Conservation (phyloP, 352 stramenopile genomes). For the Phytophthora macrochlamydospora region DNA sequence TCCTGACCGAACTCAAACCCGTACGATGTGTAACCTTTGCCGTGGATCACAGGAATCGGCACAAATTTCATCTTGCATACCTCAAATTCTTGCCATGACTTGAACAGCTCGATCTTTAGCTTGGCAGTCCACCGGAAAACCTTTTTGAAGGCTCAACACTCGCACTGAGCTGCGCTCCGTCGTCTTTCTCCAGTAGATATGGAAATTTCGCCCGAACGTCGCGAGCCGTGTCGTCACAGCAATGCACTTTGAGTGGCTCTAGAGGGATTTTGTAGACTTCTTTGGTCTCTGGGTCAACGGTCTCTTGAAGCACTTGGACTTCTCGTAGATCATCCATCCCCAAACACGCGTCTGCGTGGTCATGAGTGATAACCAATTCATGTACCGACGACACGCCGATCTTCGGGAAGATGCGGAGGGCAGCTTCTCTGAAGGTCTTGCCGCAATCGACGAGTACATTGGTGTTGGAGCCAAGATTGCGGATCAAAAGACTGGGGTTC, state of each 20-base stretch:
- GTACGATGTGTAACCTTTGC: slow-evolving; percentile 64
- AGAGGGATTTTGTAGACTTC: slow-evolving; percentile 43
- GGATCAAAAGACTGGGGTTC: slow-evolving; percentile 75
- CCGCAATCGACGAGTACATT: slow-evolving; percentile 80
- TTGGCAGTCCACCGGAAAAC: slow-evolving; percentile 67
- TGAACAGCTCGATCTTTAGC: slow-evolving; percentile 54
- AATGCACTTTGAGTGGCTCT: slow-evolving; percentile 54
- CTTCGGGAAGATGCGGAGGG: slow-evolving; percentile 56
- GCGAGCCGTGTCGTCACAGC: slow-evolving; percentile 48
- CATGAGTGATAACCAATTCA: slow-evolving; percentile 75
- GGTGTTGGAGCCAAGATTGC: slow-evolving; percentile 22
- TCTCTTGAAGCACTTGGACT: slow-evolving; percentile 50
- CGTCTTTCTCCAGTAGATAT: slow-evolving; percentile 61
- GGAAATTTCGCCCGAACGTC: slow-evolving; percentile 64
- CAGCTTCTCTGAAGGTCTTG: slow-evolving; percentile 77
- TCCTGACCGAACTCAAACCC: slow-evolving; percentile 74
- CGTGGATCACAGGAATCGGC: slow-evolving; percentile 73
- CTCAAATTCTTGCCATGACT: slow-evolving; percentile 44
- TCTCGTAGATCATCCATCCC: slow-evolving; percentile 76
- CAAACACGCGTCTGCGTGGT: slow-evolving; percentile 74
- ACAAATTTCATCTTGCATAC: slow-evolving; percentile 38
- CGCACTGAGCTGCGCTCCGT: slow-evolving; percentile 1
- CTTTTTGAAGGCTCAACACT: slow-evolving; percentile 12
- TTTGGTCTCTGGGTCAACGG: slow-evolving; percentile 40
- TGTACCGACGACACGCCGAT: slow-evolving; percentile 51